Evolutionary conservation across 768 basidiomycete genomes (phyloP).

Genomic region (Roridomyces roridus): DNA sequence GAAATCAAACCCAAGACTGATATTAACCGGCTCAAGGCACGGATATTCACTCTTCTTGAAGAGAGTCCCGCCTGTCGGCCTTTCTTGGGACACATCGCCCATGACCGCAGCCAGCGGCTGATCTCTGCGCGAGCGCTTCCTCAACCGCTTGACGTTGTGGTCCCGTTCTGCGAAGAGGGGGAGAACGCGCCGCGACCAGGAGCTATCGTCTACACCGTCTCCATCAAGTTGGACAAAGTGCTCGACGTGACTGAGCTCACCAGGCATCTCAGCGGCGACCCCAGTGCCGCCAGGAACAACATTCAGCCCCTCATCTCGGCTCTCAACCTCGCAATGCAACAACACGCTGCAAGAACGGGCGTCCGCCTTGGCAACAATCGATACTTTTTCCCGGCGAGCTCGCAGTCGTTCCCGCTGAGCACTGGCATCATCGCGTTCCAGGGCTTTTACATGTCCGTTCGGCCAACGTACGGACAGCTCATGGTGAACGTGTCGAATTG

Average conservation of each 20-base stretch:
- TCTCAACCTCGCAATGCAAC: slow-evolving; percentile 51
- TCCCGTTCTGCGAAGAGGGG: slow-evolving; percentile 51
- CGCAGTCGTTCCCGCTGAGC: slow-evolving; percentile 20
- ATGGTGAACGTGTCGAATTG: slow-evolving; percentile 64
- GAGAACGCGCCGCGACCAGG: slow-evolving; percentile 39
- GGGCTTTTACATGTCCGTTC: slow-evolving; percentile 58
- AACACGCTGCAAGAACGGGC: slow-evolving; percentile 40
- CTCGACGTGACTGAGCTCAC: slow-evolving; percentile 41
- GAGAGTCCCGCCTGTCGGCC: slow-evolving; percentile 38
- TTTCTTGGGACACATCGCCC: slow-evolving; percentile 53
- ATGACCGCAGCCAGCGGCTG: slow-evolving; percentile 54
- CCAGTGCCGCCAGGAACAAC: slow-evolving; percentile 40
- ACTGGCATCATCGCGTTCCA: slow-evolving; percentile 29
- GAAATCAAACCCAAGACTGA: slow-evolving; percentile 54
- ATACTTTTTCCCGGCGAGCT: slow-evolving; percentile 46
- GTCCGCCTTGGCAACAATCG: slow-evolving; percentile 48
- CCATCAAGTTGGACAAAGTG: slow-evolving; percentile 48
- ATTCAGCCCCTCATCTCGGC: slow-evolving; percentile 48
- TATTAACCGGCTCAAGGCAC: slow-evolving; percentile 48
- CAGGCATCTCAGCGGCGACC: slow-evolving; percentile 50
- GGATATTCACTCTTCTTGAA: slow-evolving; percentile 65
- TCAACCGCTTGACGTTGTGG: slow-evolving; percentile 46
- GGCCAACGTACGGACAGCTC: slow-evolving; percentile 53
- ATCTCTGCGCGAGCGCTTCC: slow-evolving; percentile 53
- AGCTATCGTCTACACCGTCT: slow-evolving; percentile 48